Conservation (phyloP, 2,329 filamentous ascomycete genomes). For the Neonectria magnoliae region DNA sequence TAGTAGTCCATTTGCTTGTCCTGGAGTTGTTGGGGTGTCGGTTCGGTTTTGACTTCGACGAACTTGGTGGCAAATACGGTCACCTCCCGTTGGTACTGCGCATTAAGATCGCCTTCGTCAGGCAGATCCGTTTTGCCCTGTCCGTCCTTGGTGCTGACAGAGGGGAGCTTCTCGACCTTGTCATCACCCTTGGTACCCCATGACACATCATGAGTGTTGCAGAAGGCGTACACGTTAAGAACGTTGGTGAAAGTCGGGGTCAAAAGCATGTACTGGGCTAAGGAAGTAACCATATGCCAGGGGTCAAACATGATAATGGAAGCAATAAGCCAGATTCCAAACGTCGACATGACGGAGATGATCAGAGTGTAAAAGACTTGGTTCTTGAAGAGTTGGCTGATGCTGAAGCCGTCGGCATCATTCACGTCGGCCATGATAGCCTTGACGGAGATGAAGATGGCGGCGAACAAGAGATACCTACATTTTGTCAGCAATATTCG, state of each 20-base stretch:
- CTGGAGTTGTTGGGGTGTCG: constrained; percentile 63
- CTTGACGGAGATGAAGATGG: constrained; percentile 90
- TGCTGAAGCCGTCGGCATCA: constrained; percentile 70
- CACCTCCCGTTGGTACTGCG: constrained; percentile 90
- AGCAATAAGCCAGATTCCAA: constrained; percentile 89
- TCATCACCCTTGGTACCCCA: constrained; percentile 99
- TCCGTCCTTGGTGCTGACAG: constrained; percentile 88
- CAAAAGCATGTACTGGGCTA: constrained; percentile 92
- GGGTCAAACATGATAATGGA: constrained; percentile 97
- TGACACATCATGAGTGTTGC: constrained; percentile 98
- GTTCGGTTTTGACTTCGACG: constrained; percentile 73
- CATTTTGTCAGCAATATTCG: constrained; percentile 34
- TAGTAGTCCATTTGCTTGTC: constrained; percentile 99
- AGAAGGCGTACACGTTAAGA: constrained; percentile 98
- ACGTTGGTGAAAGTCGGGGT: constrained; percentile 98
- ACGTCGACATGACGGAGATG: constrained; percentile 90
- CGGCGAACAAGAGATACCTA: constrained; percentile 92
- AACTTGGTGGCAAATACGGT: constrained; percentile 78
- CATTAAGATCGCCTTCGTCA: constrained; percentile 94
- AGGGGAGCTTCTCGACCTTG: constrained; percentile 89
- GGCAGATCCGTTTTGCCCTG: constrained; percentile 93
- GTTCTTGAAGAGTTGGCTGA: constrained; percentile 83
- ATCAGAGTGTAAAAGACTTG: constrained; percentile 92
- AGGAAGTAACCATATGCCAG: constrained; percentile 99
- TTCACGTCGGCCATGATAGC: constrained; percentile 79